phyloP scores from a whole-genome alignment of 2,329 filamentous ascomycete genomes.

The Penicillium glabrum region DNA sequence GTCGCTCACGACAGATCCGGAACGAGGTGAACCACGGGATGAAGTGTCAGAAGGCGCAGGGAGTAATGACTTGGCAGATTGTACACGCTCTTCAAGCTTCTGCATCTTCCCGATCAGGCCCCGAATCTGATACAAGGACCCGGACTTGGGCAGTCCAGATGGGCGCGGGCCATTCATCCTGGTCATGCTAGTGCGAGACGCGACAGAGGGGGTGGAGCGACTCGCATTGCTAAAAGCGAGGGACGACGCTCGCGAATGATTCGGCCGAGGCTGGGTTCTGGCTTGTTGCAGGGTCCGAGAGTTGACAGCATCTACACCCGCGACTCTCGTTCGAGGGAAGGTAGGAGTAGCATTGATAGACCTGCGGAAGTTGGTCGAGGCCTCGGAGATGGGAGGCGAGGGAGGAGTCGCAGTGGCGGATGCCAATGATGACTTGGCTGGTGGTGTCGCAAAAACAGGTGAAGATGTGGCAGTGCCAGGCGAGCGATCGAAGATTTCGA shows the following conservation, averaged over 20 bases:
- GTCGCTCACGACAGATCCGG: conserved; percentile 49
- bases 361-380: conserved; percentile 63
- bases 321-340: conserved; percentile 42
- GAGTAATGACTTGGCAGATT: conserved; percentile 86
- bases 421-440: conserved; percentile 65
- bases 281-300: conserved; percentile 54
- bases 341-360: conserved; percentile 53
- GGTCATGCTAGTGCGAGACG: conserved; percentile 44
- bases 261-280: conserved; percentile 40
- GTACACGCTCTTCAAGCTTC: conserved; percentile 88
- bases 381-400: conserved; percentile 90
- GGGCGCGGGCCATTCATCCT: conserved; percentile 45
- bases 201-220: conserved; percentile 47
- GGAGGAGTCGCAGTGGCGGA: conserved; percentile 78
- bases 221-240: conserved; percentile 50
- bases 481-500: conserved; percentile 69
- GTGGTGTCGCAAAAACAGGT: conserved; percentile 84
- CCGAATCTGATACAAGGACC: conserved; percentile 88
- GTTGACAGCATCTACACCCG: conserved; percentile 52
- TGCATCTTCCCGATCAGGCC: conserved; percentile 96
- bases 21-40: conserved; percentile 75
- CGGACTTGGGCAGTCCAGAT: conserved; percentile 56
- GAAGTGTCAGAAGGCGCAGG: conserved; percentile 78
- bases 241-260: conserved; percentile 60
- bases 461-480: conserved; percentile 84